A percentile compares a stretch with the other conserved stretches of the same genome.
These are phyloP conservation scores for Durio zibethinus DNA, from an alignment of 345 rosid genomes.

Conservation along the genomic window DNA sequence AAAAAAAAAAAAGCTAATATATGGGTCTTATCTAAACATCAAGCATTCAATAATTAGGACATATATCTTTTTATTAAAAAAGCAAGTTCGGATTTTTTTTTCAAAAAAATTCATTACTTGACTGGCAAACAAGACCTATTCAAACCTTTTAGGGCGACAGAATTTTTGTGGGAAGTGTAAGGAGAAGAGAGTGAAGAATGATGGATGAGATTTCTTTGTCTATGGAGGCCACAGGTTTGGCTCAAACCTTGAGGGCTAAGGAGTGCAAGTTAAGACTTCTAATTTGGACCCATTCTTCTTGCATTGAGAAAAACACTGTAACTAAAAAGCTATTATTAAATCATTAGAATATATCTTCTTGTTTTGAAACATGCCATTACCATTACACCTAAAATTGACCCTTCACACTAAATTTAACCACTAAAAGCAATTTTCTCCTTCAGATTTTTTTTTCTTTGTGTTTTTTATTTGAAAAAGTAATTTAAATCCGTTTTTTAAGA, in stretches of 20 bases:
- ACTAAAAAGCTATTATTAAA: slow-evolving; percentile 27
- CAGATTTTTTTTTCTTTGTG: too few species aligned
- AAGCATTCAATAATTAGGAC: background rate
- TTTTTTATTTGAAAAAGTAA: too few species aligned
- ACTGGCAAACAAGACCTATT: background rate
- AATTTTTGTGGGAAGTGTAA: background rate
- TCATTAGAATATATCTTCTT: background rate
- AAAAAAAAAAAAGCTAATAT: too few species aligned
- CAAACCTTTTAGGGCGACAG: background rate
- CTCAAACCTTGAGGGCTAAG: slow-evolving; percentile 38
- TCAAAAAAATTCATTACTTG: background rate
- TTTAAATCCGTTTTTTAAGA: too few species aligned
- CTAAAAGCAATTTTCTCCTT: background rate
- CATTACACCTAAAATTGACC: slow-evolving; percentile 14
- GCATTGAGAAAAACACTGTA: slow-evolving; percentile 43
- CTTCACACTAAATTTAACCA: background rate
- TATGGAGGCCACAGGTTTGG: slow-evolving; percentile 59
- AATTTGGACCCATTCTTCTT: slow-evolving; percentile 31
- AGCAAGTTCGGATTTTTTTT: background rate
- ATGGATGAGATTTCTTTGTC: slow-evolving; percentile 76
- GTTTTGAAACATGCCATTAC: background rate
- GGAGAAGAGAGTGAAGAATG: background rate
- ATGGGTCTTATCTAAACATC: background rate
- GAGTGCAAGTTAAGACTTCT: slow-evolving; percentile 77
- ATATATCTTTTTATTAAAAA: too few species aligned